These are phyloP conservation scores for Mallotus nudiflorus DNA, from an alignment of 345 rosid genomes.

Conservation along the genomic window DNA sequence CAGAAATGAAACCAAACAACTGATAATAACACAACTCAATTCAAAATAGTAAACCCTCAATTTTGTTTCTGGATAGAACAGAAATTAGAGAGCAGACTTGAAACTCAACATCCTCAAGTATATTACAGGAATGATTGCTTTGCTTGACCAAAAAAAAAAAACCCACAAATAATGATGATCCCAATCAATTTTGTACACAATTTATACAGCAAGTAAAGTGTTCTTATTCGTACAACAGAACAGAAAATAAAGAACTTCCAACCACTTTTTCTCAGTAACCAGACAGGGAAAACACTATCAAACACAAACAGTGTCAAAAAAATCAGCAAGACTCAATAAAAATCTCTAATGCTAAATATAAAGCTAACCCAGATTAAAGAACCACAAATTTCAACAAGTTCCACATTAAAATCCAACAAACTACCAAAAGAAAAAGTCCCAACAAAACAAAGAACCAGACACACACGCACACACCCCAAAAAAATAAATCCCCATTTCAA, in stretches of 20 bases:
- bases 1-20: neutral
- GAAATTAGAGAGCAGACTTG: too few species aligned
- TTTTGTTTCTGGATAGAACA: neutral
- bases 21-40: neutral
- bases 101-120: neutral
- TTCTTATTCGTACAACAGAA: too few species aligned
- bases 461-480: too few species aligned
- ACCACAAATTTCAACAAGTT: neutral
- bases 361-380: neutral
- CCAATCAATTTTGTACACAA: neutral
- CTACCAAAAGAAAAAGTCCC: neutral
- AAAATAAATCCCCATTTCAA: constrained; percentile 8
- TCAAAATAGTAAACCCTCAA: neutral
- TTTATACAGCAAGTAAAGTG: too few species aligned
- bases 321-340: neutral
- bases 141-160: too few species aligned
- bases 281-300: constrained; percentile 13
- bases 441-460: neutral
- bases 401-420: neutral
- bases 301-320: constrained; percentile 6
- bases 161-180: neutral
- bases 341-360: neutral
- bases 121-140: neutral
- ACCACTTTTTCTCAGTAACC: constrained; percentile 11
- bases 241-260: too few species aligned